phyloP scores from a whole-genome alignment of 2,329 filamentous ascomycete species.

The Aphanoascus verrucosus region DNA sequence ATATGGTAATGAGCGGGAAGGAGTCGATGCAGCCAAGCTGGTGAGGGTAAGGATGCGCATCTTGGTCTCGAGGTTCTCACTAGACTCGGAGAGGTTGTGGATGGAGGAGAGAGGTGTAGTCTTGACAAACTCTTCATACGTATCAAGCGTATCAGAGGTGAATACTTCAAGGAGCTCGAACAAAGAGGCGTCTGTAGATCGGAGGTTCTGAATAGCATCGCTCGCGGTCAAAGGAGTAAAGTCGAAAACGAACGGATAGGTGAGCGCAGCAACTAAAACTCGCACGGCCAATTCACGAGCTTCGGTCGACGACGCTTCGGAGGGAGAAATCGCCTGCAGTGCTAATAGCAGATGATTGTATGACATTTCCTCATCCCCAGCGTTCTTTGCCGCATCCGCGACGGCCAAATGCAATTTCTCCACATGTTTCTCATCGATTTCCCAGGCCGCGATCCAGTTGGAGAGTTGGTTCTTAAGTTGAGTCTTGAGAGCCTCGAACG shows the following conservation, averaged over 20 bases:
- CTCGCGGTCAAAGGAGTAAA: slow-evolving; percentile 61
- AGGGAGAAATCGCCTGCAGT: slow-evolving; percentile 60
- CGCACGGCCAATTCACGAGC: slow-evolving; percentile 51
- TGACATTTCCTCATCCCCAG: slow-evolving; percentile 64
- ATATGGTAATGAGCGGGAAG: slow-evolving; percentile 82
- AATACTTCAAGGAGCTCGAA: slow-evolving; percentile 94
- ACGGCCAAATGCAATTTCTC: slow-evolving; percentile 77
- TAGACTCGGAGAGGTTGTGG: slow-evolving; percentile 71
- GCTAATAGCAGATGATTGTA: slow-evolving; percentile 65
- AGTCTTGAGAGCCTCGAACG: slow-evolving; percentile 74
- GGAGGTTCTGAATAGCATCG: slow-evolving; percentile 73
- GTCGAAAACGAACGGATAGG: slow-evolving; percentile 56
- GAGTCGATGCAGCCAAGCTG: slow-evolving; percentile 71
- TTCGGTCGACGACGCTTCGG: slow-evolving; percentile 45
- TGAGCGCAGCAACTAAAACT: slow-evolving; percentile 57
- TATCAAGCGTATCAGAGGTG: slow-evolving; percentile 83
- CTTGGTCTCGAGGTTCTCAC: slow-evolving; percentile 78
- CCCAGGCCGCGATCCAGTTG: slow-evolving; percentile 73
- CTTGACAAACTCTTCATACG: slow-evolving; percentile 90
- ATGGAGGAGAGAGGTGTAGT: slow-evolving; percentile 43
- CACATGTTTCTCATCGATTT: slow-evolving; percentile 67
- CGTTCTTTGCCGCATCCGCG: slow-evolving; percentile 66
- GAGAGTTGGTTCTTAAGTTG: slow-evolving; percentile 70
- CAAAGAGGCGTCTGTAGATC: slow-evolving; percentile 71
- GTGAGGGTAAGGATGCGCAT: slow-evolving; percentile 92